These are phyloP conservation scores for Blastomyces emzantsi DNA, from an alignment of 2,329 filamentous ascomycete genomes.

Conservation along the genomic window DNA sequence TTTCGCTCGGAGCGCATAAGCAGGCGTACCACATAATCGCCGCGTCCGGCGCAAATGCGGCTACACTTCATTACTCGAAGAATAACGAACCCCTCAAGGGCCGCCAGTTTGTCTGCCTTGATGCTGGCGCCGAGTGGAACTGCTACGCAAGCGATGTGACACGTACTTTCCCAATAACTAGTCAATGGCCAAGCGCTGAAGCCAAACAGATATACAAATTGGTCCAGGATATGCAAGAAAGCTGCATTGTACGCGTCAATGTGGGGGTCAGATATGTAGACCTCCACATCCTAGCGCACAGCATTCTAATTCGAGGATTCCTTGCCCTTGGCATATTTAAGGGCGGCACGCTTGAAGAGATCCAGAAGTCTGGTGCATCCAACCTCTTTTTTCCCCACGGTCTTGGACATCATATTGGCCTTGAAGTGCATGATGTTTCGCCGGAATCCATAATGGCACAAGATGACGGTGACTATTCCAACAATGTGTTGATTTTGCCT, in stretches of 20 bases:
- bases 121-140: slow-evolving; percentile 69
- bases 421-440: slow-evolving; percentile 39
- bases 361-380: slow-evolving; percentile 30
- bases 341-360: slow-evolving; percentile 48
- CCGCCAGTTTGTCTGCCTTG: slow-evolving; percentile 72
- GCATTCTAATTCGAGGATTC: slow-evolving; percentile 71
- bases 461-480: slow-evolving; percentile 14
- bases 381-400: slow-evolving; percentile 37
- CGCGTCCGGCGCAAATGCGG: slow-evolving; percentile 67
- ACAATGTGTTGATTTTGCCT: slow-evolving; percentile 15
- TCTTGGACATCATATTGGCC: slow-evolving; percentile 51
- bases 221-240: slow-evolving; percentile 77
- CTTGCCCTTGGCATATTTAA: slow-evolving; percentile 65
- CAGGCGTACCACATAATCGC: slow-evolving; percentile 86
- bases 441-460: slow-evolving; percentile 26
- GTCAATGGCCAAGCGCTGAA: slow-evolving; percentile 52
- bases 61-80: slow-evolving; percentile 78
- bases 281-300: slow-evolving; percentile 70
- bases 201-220: slow-evolving; percentile 69
- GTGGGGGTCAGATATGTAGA: slow-evolving; percentile 72
- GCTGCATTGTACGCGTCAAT: slow-evolving; percentile 63
- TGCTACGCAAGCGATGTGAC: slow-evolving; percentile 71
- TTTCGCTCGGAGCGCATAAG: slow-evolving; percentile 65
- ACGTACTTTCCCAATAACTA: slow-evolving; percentile 73
- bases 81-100: slow-evolving; percentile 61